Conservation (phyloP, 768 basidiomycete species). For the Lactifluus volemus region DNA sequence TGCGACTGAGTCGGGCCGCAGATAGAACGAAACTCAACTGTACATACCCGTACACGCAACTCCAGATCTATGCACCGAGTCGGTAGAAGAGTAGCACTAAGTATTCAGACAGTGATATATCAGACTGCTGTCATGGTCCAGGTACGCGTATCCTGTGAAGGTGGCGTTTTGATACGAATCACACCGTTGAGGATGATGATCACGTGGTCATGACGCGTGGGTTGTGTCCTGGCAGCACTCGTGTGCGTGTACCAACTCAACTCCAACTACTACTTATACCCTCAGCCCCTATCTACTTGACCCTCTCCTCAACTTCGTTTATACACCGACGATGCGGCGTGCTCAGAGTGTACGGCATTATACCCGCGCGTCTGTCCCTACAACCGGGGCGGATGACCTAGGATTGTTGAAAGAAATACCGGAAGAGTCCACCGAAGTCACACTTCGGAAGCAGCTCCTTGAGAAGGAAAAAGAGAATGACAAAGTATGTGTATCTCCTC, state of each 20-base stretch:
- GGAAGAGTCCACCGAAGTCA: conserved; percentile 13
- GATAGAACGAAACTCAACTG: background rate
- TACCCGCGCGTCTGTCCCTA: conserved; percentile 9
- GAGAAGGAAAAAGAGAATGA: conserved; percentile 20
- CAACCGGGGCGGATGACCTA: conserved; percentile 12
- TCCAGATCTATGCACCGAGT: background rate
- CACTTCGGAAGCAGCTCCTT: conserved; percentile 16
- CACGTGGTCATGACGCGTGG: conserved; percentile 7
- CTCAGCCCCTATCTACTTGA: background rate
- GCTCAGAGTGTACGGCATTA: conserved; percentile 18
- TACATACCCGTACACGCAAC: background rate
- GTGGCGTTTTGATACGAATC: background rate
- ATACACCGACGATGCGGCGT: conserved; percentile 10
- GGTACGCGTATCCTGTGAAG: background rate
- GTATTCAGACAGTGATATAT: too few relatives aligned
- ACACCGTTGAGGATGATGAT: background rate
- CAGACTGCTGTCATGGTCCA: too few relatives aligned
- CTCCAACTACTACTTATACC: background rate
- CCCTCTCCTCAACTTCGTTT: background rate
- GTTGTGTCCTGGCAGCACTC: background rate
- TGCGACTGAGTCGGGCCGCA: background rate
- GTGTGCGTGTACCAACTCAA: background rate
- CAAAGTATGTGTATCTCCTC: background rate
- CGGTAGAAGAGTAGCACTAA: background rate
- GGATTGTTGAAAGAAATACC: conserved; percentile 15